Base-by-base conservation (phyloP, 805 yeast species). In the Scheffersomyces amazonensis region DNA sequence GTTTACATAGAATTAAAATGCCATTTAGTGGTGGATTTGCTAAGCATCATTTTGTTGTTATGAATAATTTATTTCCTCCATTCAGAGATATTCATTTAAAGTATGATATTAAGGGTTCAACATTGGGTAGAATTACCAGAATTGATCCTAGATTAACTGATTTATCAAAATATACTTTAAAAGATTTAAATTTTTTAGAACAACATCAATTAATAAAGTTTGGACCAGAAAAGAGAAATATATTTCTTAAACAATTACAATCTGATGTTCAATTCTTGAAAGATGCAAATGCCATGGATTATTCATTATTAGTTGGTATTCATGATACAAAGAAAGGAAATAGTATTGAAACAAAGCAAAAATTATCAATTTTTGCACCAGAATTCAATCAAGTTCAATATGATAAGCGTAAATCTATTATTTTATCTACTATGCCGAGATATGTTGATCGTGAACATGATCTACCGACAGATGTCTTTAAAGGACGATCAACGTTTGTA, bases 21-120 rank as follows among this genome's bases (percentile, higher is more conserved):
- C 96, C 96, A 7, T 74, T 82, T 32, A 64, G 67, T 35, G 76
- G 75, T 30, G 66, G 69, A 1, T 62, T 65, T 29, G 74, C 89
- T 38, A 90, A 87, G 56, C 87, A 93, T 28, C 95, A 93, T 62
- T 91, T 93, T 50, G 72, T 93, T 38, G 96, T 93, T 23, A 93
- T 93, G 99, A 93, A 93, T 69, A 93, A 93, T 55, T 73, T 93
- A 34, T 93, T 95, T 64, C 98, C 99, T 0, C 95, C 97, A 5
- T 87, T 87, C 53, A 72, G 89, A 34, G 93, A 86, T 45, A 81
- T 91, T 39, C 95, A 89, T 58, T 66, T 76, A 30, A 86, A 89
- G 30, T 93, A 79, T 61, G 99, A 93, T 58, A 73, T 93, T 58
- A 93, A 93, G 58, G 99, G 99, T 1, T 88, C 96, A 0, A 78